Percentiles rank a stretch among this genome's conserved stretches.
phyloP scores from a whole-genome alignment of 345 rosid genomes.

The Firmiana major region DNA sequence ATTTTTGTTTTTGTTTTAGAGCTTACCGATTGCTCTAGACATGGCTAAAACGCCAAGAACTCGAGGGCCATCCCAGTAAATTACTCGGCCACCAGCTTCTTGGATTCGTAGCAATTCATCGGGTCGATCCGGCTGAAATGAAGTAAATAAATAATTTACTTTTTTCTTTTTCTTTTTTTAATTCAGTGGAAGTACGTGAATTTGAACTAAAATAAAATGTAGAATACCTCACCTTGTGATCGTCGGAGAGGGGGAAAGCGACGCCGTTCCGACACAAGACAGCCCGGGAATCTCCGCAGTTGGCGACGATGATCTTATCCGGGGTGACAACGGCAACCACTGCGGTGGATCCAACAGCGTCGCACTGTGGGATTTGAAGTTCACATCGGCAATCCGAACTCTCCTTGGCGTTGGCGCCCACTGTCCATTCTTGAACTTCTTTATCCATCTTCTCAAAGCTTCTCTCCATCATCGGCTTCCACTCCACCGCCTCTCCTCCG shows the following conservation, averaged over 20 bases:
- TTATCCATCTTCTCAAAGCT: conserved; percentile 55
- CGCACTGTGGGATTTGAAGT: conserved; percentile 61
- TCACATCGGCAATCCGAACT: conserved; percentile 50
- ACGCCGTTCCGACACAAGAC: conserved; percentile 58
- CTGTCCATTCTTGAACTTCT: conserved; percentile 36
- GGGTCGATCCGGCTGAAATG: conserved; percentile 66
- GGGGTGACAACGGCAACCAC: conserved; percentile 57
- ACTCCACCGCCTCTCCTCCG: conserved; percentile 29
- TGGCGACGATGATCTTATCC: conserved; percentile 49
- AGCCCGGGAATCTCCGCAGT: conserved; percentile 77
- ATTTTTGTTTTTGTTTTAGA: not conserved
- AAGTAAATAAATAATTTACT: not conserved
- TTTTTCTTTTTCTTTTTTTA: no score
- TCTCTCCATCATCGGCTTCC: conserved; percentile 48
- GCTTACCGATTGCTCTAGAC: conserved; percentile 62
- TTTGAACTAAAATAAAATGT: not conserved
- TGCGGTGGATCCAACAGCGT: conserved; percentile 71
- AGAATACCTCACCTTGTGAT: conserved; percentile 48
- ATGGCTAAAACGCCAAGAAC: conserved; percentile 72
- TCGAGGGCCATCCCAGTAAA: conserved; percentile 70
- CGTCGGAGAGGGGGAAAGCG: conserved; percentile 51
- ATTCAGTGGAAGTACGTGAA: not conserved
- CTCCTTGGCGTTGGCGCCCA: conserved; percentile 1
- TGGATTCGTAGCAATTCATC: conserved; percentile 60
- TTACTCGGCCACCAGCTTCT: conserved; percentile 62